Evolutionary conservation across 1,139 yeast genomes (phyloP).

Genomic region (Saccharomyces hybrid): DNA sequence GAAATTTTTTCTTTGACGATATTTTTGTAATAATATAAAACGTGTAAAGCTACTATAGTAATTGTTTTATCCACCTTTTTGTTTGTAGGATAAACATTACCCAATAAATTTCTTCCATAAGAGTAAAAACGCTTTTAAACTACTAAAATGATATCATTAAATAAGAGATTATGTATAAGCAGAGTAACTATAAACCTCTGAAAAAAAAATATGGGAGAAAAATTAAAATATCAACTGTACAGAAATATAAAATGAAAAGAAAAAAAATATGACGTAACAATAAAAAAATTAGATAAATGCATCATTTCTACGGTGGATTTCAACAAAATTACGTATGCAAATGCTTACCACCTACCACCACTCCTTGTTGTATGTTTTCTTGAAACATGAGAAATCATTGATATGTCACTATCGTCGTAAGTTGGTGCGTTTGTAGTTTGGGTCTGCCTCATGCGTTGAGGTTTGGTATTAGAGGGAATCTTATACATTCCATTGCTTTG

Average conservation of each 20-base stretch:
- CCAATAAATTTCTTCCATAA: background rate
- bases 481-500: slow-evolving; percentile 20
- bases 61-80: background rate
- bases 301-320: background rate
- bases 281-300: background rate
- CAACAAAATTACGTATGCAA: background rate
- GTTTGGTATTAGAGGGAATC: slow-evolving; percentile 25
- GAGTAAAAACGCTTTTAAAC: too few relatives aligned
- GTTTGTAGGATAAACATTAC: background rate
- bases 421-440: slow-evolving; percentile 19
- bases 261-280: background rate
- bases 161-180: too few relatives aligned
- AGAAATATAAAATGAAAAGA: background rate
- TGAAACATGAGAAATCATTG: slow-evolving; percentile 32
- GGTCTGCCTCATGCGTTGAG: slow-evolving; percentile 21
- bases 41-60: background rate
- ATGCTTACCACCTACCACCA: slow-evolving; percentile 25
- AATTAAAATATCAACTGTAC: background rate
- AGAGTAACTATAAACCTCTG: too few relatives aligned
- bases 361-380: slow-evolving; percentile 28
- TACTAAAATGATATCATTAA: too few relatives aligned
- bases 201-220: background rate
- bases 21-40: background rate
- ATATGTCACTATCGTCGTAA: slow-evolving; percentile 31
- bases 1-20: background rate